phyloP scores from a whole-genome alignment of 495 filamentous ascomycete genomes.

The Glutinoglossum americanum region DNA sequence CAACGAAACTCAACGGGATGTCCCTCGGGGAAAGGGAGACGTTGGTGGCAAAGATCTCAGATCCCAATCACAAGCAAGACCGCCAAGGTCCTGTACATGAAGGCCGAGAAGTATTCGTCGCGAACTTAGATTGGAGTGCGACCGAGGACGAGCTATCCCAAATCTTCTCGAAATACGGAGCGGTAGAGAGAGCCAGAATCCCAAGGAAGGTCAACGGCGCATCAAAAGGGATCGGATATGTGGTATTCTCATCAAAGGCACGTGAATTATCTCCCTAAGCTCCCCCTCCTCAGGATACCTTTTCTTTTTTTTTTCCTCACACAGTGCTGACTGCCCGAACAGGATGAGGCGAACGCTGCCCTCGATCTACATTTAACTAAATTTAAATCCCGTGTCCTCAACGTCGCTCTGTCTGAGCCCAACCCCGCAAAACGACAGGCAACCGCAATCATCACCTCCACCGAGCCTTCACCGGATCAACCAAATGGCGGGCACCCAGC shows the following conservation, averaged over 20 bases:
- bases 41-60: conserved; percentile 60
- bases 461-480: background rate
- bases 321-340: background rate
- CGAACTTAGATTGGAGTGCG: conserved; percentile 44
- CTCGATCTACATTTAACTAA: conserved; percentile 47
- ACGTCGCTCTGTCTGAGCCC: conserved; percentile 38
- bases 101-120: conserved; percentile 68
- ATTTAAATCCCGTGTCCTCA: conserved; percentile 44
- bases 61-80: conserved; percentile 52
- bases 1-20: conserved; percentile 48
- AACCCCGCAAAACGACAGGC: conserved; percentile 25
- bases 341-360: conserved; percentile 46
- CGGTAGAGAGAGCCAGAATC: conserved; percentile 43
- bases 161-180: conserved; percentile 54
- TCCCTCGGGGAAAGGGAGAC: conserved; percentile 39
- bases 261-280: background rate
- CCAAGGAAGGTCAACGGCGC: conserved; percentile 39
- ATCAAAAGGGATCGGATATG: conserved; percentile 52
- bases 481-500: conserved; percentile 7
- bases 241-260: conserved; percentile 53
- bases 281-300: no score
- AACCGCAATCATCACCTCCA: conserved; percentile 17
- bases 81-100: conserved; percentile 69
- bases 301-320: background rate
- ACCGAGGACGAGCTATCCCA: conserved; percentile 45